These are phyloP conservation scores for Grosmannia huntii DNA, from an alignment of 2,329 filamentous ascomycete species.

Conservation along the genomic window DNA sequence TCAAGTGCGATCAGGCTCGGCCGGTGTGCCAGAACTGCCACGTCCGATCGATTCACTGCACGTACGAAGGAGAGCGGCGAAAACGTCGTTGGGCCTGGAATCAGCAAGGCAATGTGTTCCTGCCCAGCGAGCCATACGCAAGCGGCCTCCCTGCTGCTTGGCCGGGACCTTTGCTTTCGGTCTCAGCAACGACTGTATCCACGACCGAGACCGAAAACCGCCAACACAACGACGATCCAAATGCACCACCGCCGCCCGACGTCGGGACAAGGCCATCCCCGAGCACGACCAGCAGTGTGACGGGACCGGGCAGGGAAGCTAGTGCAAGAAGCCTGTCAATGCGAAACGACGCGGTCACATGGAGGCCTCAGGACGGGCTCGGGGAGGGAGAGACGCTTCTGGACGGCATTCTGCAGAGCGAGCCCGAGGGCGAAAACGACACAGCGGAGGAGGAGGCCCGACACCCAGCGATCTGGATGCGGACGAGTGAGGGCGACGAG, in stretches of 20 bases:
- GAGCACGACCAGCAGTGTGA: neutral
- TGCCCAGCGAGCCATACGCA: neutral
- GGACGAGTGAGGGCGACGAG: slow-evolving; percentile 3
- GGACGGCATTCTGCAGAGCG: neutral
- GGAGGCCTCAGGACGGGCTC: neutral
- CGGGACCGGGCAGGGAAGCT: neutral
- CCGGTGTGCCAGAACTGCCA: slow-evolving; percentile 9
- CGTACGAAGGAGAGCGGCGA: slow-evolving; percentile 6
- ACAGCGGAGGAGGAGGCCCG: neutral
- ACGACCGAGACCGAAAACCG: neutral
- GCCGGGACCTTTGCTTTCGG: neutral
- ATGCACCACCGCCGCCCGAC: neutral
- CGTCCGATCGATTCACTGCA: slow-evolving; percentile 1
- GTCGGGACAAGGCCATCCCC: neutral
- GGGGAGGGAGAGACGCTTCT: neutral
- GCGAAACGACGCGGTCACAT: neutral
- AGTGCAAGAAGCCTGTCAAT: neutral
- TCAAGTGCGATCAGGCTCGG: slow-evolving; percentile 6
- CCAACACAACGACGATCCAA: neutral
- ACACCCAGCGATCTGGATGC: slow-evolving; percentile 5
- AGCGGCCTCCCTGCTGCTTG: neutral
- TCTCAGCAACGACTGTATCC: neutral
- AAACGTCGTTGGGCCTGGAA: neutral
- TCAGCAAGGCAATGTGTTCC: neutral
- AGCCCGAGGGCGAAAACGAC: neutral